phyloP scores from a whole-genome alignment of 306 rosid species.

The Macrotyloma uniflorum region DNA sequence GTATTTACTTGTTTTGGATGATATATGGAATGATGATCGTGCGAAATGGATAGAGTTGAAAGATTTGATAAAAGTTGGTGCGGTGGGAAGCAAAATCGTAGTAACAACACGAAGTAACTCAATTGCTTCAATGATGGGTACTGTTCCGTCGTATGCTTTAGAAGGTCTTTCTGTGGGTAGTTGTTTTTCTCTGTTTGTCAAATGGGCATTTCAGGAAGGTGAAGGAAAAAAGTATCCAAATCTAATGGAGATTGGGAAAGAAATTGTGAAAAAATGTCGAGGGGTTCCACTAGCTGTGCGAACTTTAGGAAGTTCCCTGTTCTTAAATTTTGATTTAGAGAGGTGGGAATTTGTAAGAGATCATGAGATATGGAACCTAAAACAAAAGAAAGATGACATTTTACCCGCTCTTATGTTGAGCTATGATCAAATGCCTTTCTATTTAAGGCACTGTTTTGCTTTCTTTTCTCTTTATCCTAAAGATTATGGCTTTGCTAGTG shows the following conservation, averaged over 20 bases:
- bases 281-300: constrained; percentile 47
- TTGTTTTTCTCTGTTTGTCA: constrained; percentile 32
- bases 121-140: constrained; percentile 34
- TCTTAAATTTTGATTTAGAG: neutral
- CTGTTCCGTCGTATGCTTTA: neutral
- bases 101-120: constrained; percentile 19
- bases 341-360: constrained; percentile 29
- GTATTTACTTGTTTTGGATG: constrained; percentile 23
- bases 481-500: neutral
- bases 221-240: constrained; percentile 12
- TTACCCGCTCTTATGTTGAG: constrained; percentile 45
- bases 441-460: constrained; percentile 43
- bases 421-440: constrained; percentile 45
- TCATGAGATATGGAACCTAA: constrained; percentile 43
- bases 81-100: constrained; percentile 2
- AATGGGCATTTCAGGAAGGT: constrained; percentile 43
- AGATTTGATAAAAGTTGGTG: neutral
- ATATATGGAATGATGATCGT: constrained; percentile 28
- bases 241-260: constrained; percentile 20
- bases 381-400: constrained; percentile 25
- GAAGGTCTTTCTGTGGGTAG: neutral
- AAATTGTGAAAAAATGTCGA: constrained; percentile 39
- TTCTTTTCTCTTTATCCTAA: constrained; percentile 34
- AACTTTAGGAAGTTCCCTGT: constrained; percentile 36
- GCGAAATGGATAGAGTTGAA: constrained; percentile 26